Evolutionary conservation across 768 basidiomycete species (phyloP).

Genomic region (Pleurotus salmoneostramineus): DNA sequence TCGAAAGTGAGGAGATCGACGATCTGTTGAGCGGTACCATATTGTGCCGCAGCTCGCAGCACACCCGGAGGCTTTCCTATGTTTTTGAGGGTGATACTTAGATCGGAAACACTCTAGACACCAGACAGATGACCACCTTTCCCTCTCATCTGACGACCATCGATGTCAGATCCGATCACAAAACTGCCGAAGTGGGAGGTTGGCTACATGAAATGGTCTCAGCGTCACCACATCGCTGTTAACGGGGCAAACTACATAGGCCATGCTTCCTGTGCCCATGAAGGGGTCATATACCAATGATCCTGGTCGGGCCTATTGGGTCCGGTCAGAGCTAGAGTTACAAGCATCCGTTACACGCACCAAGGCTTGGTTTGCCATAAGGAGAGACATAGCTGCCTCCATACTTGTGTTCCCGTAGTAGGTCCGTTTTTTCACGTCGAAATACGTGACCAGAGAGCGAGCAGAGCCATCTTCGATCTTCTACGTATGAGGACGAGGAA

Average conservation of each 20-base stretch:
- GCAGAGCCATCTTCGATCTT: conserved; percentile 64
- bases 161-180: conserved; percentile 92
- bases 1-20: conserved; percentile 91
- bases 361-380: conserved; percentile 96
- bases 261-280: conserved; percentile 89
- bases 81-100: background rate
- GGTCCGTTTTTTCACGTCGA: conserved; percentile 84
- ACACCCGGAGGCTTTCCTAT: conserved; percentile 61
- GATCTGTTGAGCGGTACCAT: conserved; percentile 69
- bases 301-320: conserved; percentile 71
- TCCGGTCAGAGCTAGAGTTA: background rate
- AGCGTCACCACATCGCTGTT: background rate
- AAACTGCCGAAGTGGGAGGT: conserved; percentile 84
- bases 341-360: conserved; percentile 30
- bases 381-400: conserved; percentile 91
- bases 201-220: conserved; percentile 44
- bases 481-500: background rate
- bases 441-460: conserved; percentile 61
- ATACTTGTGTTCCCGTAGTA: conserved; percentile 98
- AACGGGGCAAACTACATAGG: conserved; percentile 49
- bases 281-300: conserved; percentile 96
- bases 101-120: background rate
- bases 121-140: conserved; percentile 48
- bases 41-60: conserved; percentile 77
- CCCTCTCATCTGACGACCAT: conserved; percentile 95